Evolutionary conservation across 2,329 filamentous ascomycete genomes (phyloP).

Genomic region (Phaeomoniella chlamydospora): DNA sequence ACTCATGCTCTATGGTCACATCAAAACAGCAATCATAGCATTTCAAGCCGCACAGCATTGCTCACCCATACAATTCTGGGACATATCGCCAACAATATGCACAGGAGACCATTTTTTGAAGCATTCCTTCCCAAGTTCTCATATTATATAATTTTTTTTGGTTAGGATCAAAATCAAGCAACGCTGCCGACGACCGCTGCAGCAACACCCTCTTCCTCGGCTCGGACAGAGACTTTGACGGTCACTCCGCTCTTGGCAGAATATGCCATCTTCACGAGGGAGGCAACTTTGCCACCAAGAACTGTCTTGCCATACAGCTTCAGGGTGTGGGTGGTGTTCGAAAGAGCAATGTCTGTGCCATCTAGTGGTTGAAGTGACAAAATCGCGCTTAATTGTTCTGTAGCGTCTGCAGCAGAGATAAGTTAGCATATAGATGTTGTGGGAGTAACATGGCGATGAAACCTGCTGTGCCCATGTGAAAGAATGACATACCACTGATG

Average conservation of each 20-base stretch:
- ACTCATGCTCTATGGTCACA: no score
- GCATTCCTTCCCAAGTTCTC: no score
- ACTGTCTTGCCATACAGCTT: constrained; percentile 95
- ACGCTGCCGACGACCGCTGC: constrained; percentile 72
- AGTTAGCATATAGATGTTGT: constrained; percentile 4
- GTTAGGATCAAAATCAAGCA: no score
- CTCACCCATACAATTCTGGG: no score
- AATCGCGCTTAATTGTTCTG: constrained; percentile 73
- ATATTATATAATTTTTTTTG: no score
- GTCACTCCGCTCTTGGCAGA: constrained; percentile 87
- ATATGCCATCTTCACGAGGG: constrained; percentile 81
- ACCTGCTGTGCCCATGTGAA: no score
- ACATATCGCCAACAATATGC: no score
- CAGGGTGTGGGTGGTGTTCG: constrained; percentile 79
- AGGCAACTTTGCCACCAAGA: constrained; percentile 74
- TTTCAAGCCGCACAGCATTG: no score
- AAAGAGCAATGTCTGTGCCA: constrained; percentile 81
- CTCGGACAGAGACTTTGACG: constrained; percentile 83
- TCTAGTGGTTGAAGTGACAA: constrained; percentile 88
- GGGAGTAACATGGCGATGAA: no score
- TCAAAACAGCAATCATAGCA: no score
- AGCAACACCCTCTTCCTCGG: constrained; percentile 86
- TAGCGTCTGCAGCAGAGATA: constrained; percentile 55
- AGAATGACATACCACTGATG: constrained; percentile 59
- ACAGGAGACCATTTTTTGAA: no score